Evolutionary conservation across 306 rosid species (phyloP), one percentile per base, ranked within the genome.

Genomic region (Casuarina equisetifolia): DNA sequence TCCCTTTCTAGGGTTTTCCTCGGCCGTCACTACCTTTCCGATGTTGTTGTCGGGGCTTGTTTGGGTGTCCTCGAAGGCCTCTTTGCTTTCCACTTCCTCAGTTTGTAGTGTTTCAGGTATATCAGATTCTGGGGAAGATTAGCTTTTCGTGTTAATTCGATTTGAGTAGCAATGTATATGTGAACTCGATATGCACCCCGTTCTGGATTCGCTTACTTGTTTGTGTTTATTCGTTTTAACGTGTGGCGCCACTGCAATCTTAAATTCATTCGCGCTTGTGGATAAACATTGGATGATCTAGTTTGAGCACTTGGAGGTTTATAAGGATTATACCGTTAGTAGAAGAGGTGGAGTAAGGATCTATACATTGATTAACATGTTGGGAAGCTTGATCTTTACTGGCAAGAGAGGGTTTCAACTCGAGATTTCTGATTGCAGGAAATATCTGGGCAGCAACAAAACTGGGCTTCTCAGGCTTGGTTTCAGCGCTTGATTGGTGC

Each of bases 1-100:
- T 71, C 87, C 3, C 10, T 73, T n/a, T 86, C 90, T 51, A 81
- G 85, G 81, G 72, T 86, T 52, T 69, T 83, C 57, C 87, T 86
- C n/a, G 90, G 90, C 66, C 71, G 90, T 57, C 90, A 83, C 74
- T 86, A 83, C 63, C 80, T 81, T 66, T 53, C 20, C 11, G 87
- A 86, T 57, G 87, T 86, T 53, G 45, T 81, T 39, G 80, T 70
- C 20, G 86, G 90, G 36, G 84, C 84, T 9, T 72, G 55, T 42
- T 76, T 86, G 78, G 85, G 88, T 57, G 72, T 86, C 59, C 69
- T 76, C 42, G 85, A 86, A 80, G 87, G 55, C 51, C 66, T 81
- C 66, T 67, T 84, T 32, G 81, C 88, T 6, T 84, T 81, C 68
- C 80, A 39, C 58, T 86, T 81, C 63, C 82, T 86, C 71, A 77